phyloP scores from a whole-genome alignment of 2,329 filamentous ascomycete genomes.

The Diaporthe capsici region DNA sequence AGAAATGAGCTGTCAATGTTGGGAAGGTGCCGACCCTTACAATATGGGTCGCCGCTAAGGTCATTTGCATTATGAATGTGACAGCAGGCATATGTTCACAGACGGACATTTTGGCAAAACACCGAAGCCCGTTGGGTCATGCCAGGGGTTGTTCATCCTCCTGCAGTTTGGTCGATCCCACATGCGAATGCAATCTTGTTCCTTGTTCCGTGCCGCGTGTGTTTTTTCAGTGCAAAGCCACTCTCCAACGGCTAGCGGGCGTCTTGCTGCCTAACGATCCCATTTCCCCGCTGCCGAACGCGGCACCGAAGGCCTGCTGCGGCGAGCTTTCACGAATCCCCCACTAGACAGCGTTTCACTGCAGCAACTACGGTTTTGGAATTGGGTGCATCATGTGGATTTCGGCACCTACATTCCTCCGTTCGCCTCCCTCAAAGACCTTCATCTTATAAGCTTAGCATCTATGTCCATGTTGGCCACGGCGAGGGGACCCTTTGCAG shows the following conservation, averaged over 20 bases:
- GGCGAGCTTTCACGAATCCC: not conserved
- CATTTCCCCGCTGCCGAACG: not conserved
- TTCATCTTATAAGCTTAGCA: not conserved
- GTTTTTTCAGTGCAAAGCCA: not conserved
- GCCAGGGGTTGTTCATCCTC: not conserved
- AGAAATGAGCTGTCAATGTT: not conserved
- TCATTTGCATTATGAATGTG: not conserved
- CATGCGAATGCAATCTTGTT: not conserved
- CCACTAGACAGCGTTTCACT: not conserved
- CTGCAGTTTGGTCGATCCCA: not conserved
- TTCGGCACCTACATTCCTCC: conserved; percentile 21
- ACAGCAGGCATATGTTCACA: not conserved
- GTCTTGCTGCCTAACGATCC: not conserved
- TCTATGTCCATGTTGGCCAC: not conserved
- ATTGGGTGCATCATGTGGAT: not conserved
- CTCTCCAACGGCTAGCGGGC: not conserved
- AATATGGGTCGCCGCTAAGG: too few species aligned
- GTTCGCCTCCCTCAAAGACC: not conserved
- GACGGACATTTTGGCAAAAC: conserved; percentile 2
- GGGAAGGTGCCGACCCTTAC: too few species aligned
- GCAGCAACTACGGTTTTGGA: not conserved
- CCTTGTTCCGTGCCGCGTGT: not conserved
- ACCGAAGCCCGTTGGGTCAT: conserved; percentile 15
- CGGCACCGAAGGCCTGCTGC: not conserved
- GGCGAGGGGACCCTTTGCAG: not conserved